These are phyloP conservation scores for Dothideomycetidae sp. DNA, from an alignment of 2,329 filamentous ascomycete species.

Conservation along the genomic window DNA sequence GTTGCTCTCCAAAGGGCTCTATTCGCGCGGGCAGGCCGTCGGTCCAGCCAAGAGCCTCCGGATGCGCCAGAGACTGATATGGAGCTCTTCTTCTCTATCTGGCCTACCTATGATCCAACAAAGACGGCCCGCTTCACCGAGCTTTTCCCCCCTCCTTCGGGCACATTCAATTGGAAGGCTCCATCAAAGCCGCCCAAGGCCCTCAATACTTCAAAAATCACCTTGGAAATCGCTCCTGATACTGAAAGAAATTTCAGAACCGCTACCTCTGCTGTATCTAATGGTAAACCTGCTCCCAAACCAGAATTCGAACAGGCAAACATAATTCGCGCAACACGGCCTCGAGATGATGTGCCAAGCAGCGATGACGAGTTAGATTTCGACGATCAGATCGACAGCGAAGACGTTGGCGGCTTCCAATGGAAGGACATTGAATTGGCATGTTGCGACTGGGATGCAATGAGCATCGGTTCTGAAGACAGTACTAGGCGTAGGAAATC, in stretches of 20 bases:
- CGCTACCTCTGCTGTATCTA: conserved; percentile 37
- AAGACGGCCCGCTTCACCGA: conserved; percentile 66
- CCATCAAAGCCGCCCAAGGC: conserved; percentile 68
- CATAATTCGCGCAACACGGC: conserved; percentile 32
- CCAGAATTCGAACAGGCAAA: conserved; percentile 41
- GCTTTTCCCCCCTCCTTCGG: conserved; percentile 66
- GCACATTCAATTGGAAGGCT: conserved; percentile 63
- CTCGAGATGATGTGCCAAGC: conserved; percentile 34
- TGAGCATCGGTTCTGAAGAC: conserved; percentile 36
- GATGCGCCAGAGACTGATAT: conserved; percentile 57
- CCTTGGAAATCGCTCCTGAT: conserved; percentile 70
- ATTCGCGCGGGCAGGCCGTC: conserved; percentile 28
- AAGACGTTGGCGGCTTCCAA: conserved; percentile 59
- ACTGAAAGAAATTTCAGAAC: conserved; percentile 76
- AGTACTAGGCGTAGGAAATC: conserved; percentile 23
- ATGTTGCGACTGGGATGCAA: conserved; percentile 71
- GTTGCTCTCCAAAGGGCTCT: conserved; percentile 19
- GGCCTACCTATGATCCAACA: conserved; percentile 65
- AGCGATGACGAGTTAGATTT: conserved; percentile 35
- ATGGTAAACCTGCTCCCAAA: conserved; percentile 33
- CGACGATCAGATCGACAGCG: conserved; percentile 42
- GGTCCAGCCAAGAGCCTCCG: conserved; percentile 38
- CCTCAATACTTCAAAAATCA: conserved; percentile 74
- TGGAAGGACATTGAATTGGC: conserved; percentile 71
- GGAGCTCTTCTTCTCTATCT: conserved; percentile 65